Evolutionary conservation across 257 asterid genomes (phyloP).

Genomic region (Knoxia roxburghii): DNA sequence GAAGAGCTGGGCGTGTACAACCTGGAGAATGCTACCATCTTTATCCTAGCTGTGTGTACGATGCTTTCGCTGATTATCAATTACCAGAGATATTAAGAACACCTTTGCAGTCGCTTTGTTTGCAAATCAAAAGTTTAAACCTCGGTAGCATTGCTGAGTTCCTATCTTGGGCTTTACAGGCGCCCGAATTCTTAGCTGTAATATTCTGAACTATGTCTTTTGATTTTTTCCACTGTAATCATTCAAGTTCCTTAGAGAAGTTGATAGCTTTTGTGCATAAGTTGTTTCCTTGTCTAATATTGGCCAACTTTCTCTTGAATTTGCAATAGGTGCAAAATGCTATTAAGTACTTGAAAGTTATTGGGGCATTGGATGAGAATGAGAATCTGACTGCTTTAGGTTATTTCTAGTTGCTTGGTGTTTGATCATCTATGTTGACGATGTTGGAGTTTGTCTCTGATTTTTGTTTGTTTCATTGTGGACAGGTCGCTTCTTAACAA

Average conservation of each 20-base stretch:
- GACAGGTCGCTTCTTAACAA: slow-evolving; percentile 77
- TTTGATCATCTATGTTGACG: slow-evolving; percentile 17
- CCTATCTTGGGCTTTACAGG: slow-evolving; percentile 79
- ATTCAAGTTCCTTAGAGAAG: not conserved
- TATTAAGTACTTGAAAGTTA: slow-evolving; percentile 73
- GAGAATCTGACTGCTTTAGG: slow-evolving; percentile 86
- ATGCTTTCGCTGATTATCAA: slow-evolving; percentile 79
- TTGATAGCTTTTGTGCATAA: not conserved
- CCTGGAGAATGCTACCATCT: slow-evolving; percentile 97
- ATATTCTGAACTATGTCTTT: slow-evolving; percentile 22
- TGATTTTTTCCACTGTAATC: not conserved
- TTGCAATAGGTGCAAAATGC: slow-evolving; percentile 79
- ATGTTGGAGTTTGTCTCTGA: slow-evolving; percentile 20
- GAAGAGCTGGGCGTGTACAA: slow-evolving; percentile 99
- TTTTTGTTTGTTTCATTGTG: slow-evolving; percentile 23
- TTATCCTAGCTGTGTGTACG: slow-evolving; percentile 77
- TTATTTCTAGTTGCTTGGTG: slow-evolving; percentile 22
- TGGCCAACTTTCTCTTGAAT: slow-evolving; percentile 13
- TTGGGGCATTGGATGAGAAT: slow-evolving; percentile 87
- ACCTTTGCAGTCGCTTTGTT: slow-evolving; percentile 91
- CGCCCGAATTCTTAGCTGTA: slow-evolving; percentile 92
- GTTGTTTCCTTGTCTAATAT: not conserved
- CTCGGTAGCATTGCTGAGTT: slow-evolving; percentile 85
- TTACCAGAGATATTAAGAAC: slow-evolving; percentile 94
- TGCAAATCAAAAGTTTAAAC: slow-evolving; percentile 89